Conservation (phyloP, 2,329 filamentous ascomycete species). For the Fusarium nisikadoi region DNA sequence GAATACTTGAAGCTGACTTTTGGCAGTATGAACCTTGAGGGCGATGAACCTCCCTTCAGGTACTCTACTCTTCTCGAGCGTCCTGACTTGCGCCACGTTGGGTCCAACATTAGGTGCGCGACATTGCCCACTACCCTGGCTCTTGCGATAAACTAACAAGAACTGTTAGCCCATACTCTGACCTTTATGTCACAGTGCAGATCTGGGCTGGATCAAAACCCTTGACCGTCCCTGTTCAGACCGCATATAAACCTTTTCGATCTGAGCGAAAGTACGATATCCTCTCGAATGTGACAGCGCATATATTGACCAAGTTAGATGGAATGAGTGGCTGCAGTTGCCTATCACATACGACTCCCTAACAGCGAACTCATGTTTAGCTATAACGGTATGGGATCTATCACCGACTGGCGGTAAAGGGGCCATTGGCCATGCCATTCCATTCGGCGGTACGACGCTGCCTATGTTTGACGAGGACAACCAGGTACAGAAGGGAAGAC, state of each 20-base stretch:
- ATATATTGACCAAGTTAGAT: constrained; percentile 59
- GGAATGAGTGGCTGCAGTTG: constrained; percentile 96
- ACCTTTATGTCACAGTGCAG: constrained; percentile 92
- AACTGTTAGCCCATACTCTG: constrained; percentile 74
- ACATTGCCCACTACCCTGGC: neutral
- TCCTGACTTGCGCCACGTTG: constrained; percentile 85
- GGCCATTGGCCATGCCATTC: constrained; percentile 80
- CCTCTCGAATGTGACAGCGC: neutral
- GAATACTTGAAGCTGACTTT: constrained; percentile 27
- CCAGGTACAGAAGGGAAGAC: constrained; percentile 88
- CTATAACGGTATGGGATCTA: constrained; percentile 95
- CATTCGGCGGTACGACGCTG: constrained; percentile 94
- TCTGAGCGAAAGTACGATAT: constrained; percentile 68
- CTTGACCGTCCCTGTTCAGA: constrained; percentile 90
- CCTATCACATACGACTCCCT: constrained; percentile 86
- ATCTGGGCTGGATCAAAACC: constrained; percentile 97
- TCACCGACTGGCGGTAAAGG: constrained; percentile 79
- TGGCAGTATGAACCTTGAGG: constrained; percentile 59
- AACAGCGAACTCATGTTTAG: constrained; percentile 83
- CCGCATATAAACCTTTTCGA: constrained; percentile 91
- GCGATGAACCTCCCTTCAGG: constrained; percentile 55
- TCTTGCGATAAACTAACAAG: constrained; percentile 36
- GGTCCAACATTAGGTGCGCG: constrained; percentile 79
- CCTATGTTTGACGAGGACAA: constrained; percentile 93
- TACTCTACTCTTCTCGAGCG: constrained; percentile 79